Base-by-base conservation (phyloP, 805 yeast species). In the Candida taoyuanica region DNA sequence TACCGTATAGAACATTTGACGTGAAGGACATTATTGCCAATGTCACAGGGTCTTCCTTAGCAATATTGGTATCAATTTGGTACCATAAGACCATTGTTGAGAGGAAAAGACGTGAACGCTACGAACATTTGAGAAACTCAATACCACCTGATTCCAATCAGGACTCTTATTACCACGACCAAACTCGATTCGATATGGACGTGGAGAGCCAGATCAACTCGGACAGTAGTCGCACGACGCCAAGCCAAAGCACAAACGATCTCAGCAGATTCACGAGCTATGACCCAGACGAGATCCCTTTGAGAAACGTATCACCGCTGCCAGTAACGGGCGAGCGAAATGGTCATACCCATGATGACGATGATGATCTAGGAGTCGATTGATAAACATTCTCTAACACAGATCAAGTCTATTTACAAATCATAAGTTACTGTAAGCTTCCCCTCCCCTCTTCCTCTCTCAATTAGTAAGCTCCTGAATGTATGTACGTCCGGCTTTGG, bases 1-100 rank as follows among this genome's bases (percentile, higher is more conserved):
- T 73, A 27, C 71, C 76, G 0, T 49, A 43, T 3, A 50, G 85
- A 36, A 57, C 58, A 0, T 77, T 76, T 54, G 85, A 78, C 44
- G 33, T 52, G 2, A 33, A 46, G 33, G 85, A 78, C 49, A 76
- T 77, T 15, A 33, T 56, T 1, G 55, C 51, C 24, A 67, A 68
- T 39, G 38, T 61, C 0, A 5, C 42, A 4, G 71, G 71, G 3
- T 56, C 58, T 0, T n/a, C 19, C 3, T 18, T 36, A 5, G 56
- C 57, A 1, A 24, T 53, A 5, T 31, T 37, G 1, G 6, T 44
- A 3, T 46, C 51, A 1, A 35, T 45, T n/a, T 20, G 39, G n/a
- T 46, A 47, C 27, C 59, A 55, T 36, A 53, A 48, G 33, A 44
- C 38, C 7, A 6, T 49, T 2, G n/a, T 55, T n/a, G 56, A 51